These are phyloP conservation scores for Acacia melanoxylon DNA, from an alignment of 306 rosid genomes.

Conservation along the genomic window DNA sequence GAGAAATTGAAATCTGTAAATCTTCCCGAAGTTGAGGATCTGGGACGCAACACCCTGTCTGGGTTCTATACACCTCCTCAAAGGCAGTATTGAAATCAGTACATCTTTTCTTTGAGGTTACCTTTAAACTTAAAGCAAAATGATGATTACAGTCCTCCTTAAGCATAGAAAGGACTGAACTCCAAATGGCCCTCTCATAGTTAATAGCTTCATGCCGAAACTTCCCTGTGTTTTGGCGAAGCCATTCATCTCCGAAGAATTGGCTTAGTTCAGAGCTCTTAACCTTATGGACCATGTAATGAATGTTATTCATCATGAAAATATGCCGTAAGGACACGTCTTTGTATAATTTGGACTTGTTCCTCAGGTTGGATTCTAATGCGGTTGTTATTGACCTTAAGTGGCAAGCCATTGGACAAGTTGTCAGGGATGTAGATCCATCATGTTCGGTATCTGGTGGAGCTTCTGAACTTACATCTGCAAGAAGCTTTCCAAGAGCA, in stretches of 20 bases:
- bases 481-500: conserved; percentile 45
- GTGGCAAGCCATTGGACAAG: conserved; percentile 42
- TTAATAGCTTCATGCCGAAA: conserved; percentile 40
- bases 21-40: conserved; percentile 57
- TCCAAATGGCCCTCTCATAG: conserved; percentile 56
- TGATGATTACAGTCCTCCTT: conserved; percentile 9
- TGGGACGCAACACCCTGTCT: conserved; percentile 63
- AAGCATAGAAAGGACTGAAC: conserved; percentile 41
- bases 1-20: conserved; percentile 57
- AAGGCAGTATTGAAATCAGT: conserved; percentile 49
- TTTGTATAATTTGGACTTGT: conserved; percentile 52
- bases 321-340: conserved; percentile 54
- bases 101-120: conserved; percentile 38
- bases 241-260: conserved; percentile 59
- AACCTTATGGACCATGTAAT: conserved; percentile 64
- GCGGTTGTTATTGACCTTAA: conserved; percentile 41
- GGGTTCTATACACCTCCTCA: conserved; percentile 61
- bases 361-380: conserved; percentile 50
- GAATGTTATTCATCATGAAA: conserved; percentile 67
- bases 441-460: background rate
- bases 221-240: conserved; percentile 39
- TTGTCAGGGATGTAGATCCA: conserved; percentile 7
- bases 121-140: conserved; percentile 21
- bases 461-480: conserved; percentile 26
- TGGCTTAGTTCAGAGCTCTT: conserved; percentile 41